Base-by-base conservation (phyloP, 108 stramenopile species). In the Discostella pseudostelligera region DNA sequence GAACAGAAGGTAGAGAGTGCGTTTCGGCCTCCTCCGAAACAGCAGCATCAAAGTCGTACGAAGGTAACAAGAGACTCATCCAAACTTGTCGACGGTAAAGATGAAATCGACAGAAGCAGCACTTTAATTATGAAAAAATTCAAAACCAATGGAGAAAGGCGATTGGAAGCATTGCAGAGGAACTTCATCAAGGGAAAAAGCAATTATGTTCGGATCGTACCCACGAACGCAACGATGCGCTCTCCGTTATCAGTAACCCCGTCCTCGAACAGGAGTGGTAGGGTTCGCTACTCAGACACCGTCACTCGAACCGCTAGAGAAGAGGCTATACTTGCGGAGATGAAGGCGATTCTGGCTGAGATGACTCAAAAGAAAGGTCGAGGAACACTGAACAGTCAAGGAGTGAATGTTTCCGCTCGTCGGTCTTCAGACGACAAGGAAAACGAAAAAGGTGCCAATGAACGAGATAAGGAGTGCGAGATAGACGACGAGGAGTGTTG, bases 131-230 rank as follows among this genome's bases (percentile, higher is more conserved):
- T 3, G 32, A 35, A 32, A 9, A 19, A 2, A 8, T 56, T 37
- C 55, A 56, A 56, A 32, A 56, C 55, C 32, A 56, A 56, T n/a
- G 55, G 20, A 14, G 14, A 32, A 56, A 39, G 55, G 17, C 36
- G 55, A 8, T 20, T 56, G 3, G 55, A 56, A 56, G 32, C 25
- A n/a, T 26, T 56, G n/a, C 28, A 56, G 0, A n/a, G 14, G 19
- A 32, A 56, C n/a, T 35, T 56, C 16, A 0, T 0, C 16, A 56
- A 37, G 17, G 35, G 32, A 32, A 25, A 26, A 7, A 36, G 16
- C n/a, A 39, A 0, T 5, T 3, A 32, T 32, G 5, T 32, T 32
- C 32, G 5, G 32, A n/a, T 5, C 32, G 5, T 32, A 32, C 3
- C 3, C 32, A 5, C 32, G 5, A 32, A 3, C 32, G 32, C 32